phyloP scores from a whole-genome alignment of 2,329 filamentous ascomycete genomes.

The Aspergillus sp. region DNA sequence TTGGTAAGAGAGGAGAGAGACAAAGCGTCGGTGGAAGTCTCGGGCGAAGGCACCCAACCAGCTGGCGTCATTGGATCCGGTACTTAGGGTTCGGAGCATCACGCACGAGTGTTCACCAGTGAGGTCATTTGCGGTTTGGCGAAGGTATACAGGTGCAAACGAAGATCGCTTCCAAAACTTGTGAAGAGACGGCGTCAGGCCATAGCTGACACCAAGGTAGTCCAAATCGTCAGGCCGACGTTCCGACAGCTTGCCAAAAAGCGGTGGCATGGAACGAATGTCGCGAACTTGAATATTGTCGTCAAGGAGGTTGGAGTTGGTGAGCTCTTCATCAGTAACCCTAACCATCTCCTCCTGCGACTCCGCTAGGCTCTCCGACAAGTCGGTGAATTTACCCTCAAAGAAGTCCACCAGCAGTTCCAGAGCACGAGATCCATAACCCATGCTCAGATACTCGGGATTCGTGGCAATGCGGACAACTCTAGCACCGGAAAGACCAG shows the following conservation, averaged over 20 bases:
- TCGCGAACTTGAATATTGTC: constrained; percentile 90
- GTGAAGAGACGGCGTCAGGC: constrained; percentile 80
- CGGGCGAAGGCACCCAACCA: constrained; percentile 90
- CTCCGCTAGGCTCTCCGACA: constrained; percentile 69
- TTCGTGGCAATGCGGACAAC: constrained; percentile 95
- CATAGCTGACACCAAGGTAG: constrained; percentile 94
- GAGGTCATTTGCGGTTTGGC: constrained; percentile 92
- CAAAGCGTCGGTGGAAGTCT: constrained; percentile 94
- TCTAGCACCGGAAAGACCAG: constrained; percentile 84
- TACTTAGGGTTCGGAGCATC: constrained; percentile 79
- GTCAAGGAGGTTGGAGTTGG: constrained; percentile 71
- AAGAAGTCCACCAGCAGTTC: constrained; percentile 89
- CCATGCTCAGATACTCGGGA: constrained; percentile 88
- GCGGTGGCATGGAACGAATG: constrained; percentile 85
- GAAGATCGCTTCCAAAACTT: constrained; percentile 93
- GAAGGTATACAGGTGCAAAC: constrained; percentile 87
- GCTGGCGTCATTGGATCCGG: constrained; percentile 62
- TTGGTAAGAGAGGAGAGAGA: constrained; percentile 85
- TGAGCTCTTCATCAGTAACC: constrained; percentile 79
- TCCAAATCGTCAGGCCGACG: constrained; percentile 77
- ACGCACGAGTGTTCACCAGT: constrained; percentile 98
- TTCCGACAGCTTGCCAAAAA: constrained; percentile 86
- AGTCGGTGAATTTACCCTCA: constrained; percentile 82
- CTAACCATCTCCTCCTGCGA: constrained; percentile 65
- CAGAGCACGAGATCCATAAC: constrained; percentile 87